phyloP scores from a whole-genome alignment of 208 protist genomes.

The Leishmania turanica region DNA sequence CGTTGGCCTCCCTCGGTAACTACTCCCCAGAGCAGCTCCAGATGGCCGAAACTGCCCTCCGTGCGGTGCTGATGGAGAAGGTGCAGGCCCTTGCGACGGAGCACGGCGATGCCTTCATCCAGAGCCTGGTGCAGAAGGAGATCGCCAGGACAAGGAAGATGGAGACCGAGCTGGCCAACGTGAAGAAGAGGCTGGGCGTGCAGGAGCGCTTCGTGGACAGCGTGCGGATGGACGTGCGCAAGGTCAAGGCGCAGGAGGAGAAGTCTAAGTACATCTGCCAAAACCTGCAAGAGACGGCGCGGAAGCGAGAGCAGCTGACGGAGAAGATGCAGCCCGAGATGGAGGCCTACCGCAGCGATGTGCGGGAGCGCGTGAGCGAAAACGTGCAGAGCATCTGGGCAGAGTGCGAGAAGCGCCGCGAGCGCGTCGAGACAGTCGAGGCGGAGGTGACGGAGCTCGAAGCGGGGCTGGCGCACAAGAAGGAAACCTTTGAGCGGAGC shows the following conservation, averaged over 20 bases:
- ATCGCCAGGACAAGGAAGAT: conserved; percentile 73
- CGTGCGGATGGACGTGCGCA: conserved; percentile 32
- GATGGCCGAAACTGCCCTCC: conserved; percentile 38
- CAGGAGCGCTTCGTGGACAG: conserved; percentile 42
- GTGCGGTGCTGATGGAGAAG: conserved; percentile 25
- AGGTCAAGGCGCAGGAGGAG: conserved; percentile 27
- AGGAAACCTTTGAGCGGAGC: conserved; percentile 60
- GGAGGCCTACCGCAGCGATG: conserved; percentile 46
- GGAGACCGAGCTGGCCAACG: conserved; percentile 59
- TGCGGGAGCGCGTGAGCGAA: conserved; percentile 44
- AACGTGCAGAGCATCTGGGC: conserved; percentile 52
- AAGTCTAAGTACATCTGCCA: conserved; percentile 52
- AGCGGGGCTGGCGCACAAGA: conserved; percentile 43
- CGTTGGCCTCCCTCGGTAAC: conserved; percentile 7
- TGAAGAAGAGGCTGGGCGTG: conserved; percentile 53
- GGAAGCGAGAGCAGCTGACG: conserved; percentile 48
- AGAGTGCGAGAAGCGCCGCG: conserved; percentile 45
- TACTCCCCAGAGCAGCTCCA: conserved; percentile 30
- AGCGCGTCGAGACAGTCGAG: conserved; percentile 37
- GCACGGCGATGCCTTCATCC: conserved; percentile 61
- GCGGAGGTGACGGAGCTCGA: conserved; percentile 59
- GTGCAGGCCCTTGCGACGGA: conserved; percentile 48
- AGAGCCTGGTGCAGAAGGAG: conserved; percentile 66
- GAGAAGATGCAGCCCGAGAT: conserved; percentile 57
- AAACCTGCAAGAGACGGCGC: conserved; percentile 50